Base-by-base conservation (phyloP, 2,329 filamentous ascomycete genomes). In the Rutstroemia sp. region DNA sequence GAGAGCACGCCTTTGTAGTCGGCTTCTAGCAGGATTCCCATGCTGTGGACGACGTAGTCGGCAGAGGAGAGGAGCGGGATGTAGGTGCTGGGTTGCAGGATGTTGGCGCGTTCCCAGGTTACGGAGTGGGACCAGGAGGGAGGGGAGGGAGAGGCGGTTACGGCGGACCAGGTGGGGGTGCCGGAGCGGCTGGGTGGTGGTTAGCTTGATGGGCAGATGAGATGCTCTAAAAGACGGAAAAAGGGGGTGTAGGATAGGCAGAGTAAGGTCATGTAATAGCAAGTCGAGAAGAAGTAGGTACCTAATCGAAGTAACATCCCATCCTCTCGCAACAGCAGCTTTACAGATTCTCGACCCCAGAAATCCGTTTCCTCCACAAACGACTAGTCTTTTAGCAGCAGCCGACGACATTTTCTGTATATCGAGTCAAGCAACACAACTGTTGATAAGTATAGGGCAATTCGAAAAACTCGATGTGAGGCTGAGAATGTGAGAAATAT, bases 1-100 rank as follows among this genome's bases (percentile, higher is more conserved):
- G 84, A 86, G 25, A 99, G 71, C 16, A 96, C 86, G 64, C 88
- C 88, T 74, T 99, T 99, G 82, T 99, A 99, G 76, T 99, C 94
- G 50, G 92, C 91, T 76, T 99, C 94, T 9, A 99, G 82, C 18
- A 99, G 79, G 66, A 99, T 96, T 9, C 94, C 94, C 87, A 97
- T 92, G 67, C 81, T 90, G 77, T 99, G 94, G 48, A 99, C 87
- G 25, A 97, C 92, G 56, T 85, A 92, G 70, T 90, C 83, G 59
- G 91, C 89, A 56, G 81, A 83, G 63, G 83, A 80, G 60, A 99
- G 82, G 49, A 92, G 65, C 82, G 81, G 1, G 91, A 84, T 94
- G 94, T 99, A 37, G 83, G 68, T 0, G 92, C 92, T 0, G 88
- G 79, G 9, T 79, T 77, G 23, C 81, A 61, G 8, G 80, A 64